Evolutionary conservation across 225 moss, liverwort and hornwort species (phyloP).

Genomic region (Straminergon stramineum): DNA sequence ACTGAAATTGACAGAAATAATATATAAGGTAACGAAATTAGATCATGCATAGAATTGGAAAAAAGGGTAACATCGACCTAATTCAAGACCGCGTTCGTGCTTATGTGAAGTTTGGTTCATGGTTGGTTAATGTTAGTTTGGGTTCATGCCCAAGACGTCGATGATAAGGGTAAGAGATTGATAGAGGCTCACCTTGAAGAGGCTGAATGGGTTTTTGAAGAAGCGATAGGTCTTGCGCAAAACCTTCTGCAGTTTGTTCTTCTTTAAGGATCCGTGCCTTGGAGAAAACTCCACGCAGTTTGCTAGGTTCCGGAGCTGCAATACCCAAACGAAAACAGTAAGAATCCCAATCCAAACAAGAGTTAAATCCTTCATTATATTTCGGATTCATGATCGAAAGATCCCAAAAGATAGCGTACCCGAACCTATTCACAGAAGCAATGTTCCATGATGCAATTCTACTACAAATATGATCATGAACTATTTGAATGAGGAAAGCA

Average conservation of each 20-base stretch:
- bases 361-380: not conserved
- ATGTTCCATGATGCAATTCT: not conserved
- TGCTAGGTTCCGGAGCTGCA: slow-evolving; percentile 3
- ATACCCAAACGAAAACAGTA: not conserved
- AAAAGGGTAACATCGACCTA: not conserved
- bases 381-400: not conserved
- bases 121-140: not conserved
- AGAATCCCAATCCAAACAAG: not conserved
- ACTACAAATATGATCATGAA: not conserved
- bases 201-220: not conserved
- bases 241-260: not conserved
- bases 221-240: not conserved
- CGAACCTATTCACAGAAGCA: not conserved
- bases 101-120: not conserved
- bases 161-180: not conserved
- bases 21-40: not conserved
- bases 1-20: not conserved
- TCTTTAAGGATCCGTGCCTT: not conserved
- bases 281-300: not conserved
- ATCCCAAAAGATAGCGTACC: not conserved
- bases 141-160: not conserved
- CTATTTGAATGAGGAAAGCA: not conserved
- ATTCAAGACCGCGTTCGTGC: not conserved
- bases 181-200: not conserved
- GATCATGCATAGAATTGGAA: not conserved